Base-by-base conservation (phyloP, 768 basidiomycete genomes). In the Gloeopeniophorella convolvens region DNA sequence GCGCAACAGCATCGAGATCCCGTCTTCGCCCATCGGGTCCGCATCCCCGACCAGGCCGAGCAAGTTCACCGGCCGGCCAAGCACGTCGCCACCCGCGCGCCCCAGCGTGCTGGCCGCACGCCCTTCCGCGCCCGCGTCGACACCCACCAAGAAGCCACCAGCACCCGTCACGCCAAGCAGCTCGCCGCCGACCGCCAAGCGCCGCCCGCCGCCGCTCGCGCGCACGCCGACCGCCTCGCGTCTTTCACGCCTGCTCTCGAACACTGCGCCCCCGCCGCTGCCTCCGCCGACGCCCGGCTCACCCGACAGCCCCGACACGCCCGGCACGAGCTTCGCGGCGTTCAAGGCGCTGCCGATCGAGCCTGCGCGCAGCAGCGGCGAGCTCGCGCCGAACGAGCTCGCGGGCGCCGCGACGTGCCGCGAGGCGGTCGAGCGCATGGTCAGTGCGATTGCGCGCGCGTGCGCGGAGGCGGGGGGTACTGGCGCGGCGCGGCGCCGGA, bases 321-420 rank as follows among this genome's bases (percentile, higher is more conserved):
- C 63, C 28, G 70, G 74, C 42, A 72, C 66, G 40, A 72, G 74
- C 28, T 85, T 79, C 63, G 83, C 80, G 11, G 81, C 89, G 11
- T 90, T 91, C 71, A 90, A 90, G 62, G 83, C 80, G 30, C 70
- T 92, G 35, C 85, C 85, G 0, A 77, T 89, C 39, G 84, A 87
- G 60, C 79, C 79, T 27, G 72, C 78, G 12, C 69, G 65, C 28
- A 57, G 71, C 5, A 75, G 76, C 55, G 72, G 76, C 16, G 79
- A 80, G 42, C 73, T 24, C 3, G 45, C 77, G 27, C 75, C 77
- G 15, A 81, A 85, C 45, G 82, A 85, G 55, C 67, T 84, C 41
- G 70, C 73, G 9, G 70, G 71, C 15, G 86, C 83, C 9, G 66
- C 67, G 35, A 87, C 74, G 31, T 94, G 93, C 68, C 74, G 78